Conservation (phyloP, 495 filamentous ascomycete genomes). For the Daldinia concentrica region DNA sequence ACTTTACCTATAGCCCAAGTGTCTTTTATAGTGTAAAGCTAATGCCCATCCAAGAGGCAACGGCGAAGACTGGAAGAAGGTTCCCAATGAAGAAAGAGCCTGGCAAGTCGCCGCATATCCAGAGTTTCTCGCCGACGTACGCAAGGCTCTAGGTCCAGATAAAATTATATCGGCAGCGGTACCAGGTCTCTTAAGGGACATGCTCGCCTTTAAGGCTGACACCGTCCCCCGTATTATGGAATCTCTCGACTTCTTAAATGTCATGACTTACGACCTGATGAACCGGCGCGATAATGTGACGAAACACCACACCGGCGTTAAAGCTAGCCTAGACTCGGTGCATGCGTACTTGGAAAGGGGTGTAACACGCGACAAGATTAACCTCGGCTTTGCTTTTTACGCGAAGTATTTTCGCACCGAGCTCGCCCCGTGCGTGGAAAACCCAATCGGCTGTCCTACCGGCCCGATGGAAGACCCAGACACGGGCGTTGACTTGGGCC, state of each 20-base stretch:
- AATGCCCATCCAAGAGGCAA: conserved; percentile 64
- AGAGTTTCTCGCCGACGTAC: conserved; percentile 67
- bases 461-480: conserved; percentile 69
- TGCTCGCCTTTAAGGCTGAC: conserved; percentile 75
- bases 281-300: conserved; percentile 76
- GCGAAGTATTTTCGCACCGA: conserved; percentile 75
- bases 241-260: conserved; percentile 76
- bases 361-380: conserved; percentile 64
- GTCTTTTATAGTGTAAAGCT: not conserved
- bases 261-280: conserved; percentile 85
- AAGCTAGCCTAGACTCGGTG: conserved; percentile 62
- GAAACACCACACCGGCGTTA: conserved; percentile 70
- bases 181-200: conserved; percentile 72
- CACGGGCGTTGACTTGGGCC: conserved; percentile 71
- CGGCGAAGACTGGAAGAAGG: conserved; percentile 75
- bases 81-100: conserved; percentile 68
- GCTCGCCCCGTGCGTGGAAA: conserved; percentile 57
- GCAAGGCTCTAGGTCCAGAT: conserved; percentile 65
- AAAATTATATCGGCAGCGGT: conserved; percentile 76
- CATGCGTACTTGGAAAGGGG: conserved; percentile 69
- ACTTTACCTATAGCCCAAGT: not conserved
- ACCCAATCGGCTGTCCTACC: conserved; percentile 69
- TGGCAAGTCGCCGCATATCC: conserved; percentile 74
- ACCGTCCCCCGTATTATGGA: conserved; percentile 70
- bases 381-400: conserved; percentile 80